Conservation (phyloP, 768 basidiomycete species). For the Suillus plorans region DNA sequence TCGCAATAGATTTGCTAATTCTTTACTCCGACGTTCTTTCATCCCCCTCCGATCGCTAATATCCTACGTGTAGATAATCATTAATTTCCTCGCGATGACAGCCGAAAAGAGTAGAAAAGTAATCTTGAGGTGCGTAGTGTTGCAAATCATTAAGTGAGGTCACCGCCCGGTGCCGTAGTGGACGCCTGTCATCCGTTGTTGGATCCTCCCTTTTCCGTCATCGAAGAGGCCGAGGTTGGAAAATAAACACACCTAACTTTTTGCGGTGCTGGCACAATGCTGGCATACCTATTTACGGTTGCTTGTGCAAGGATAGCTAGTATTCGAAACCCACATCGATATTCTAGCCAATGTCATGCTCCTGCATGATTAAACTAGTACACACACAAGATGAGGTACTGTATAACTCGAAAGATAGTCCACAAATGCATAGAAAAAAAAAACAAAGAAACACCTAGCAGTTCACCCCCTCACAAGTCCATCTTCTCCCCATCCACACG, state of each 20-base stretch:
- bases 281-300: not conserved
- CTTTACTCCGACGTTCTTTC: conserved; percentile 5
- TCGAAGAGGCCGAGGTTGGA: not conserved
- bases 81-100: not conserved
- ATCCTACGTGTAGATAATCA: conserved; percentile 20
- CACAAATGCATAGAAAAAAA: conserved; percentile 14
- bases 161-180: not conserved
- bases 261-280: not conserved
- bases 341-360: not conserved
- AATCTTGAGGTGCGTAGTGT: not conserved
- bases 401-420: conserved; percentile 4
- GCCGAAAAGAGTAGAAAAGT: not conserved
- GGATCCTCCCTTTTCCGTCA: not conserved
- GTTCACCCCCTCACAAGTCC: conserved; percentile 13
- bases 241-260: not conserved
- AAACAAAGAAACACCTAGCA: not conserved
- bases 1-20: conserved; percentile 25
- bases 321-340: not conserved
- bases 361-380: not conserved
- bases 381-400: not conserved
- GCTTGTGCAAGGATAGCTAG: not conserved
- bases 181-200: not conserved
- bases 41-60: conserved; percentile 9
- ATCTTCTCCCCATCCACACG: conserved; percentile 23
- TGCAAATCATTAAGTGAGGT: not conserved